These are phyloP conservation scores for Thamnidium elegans DNA, from an alignment of 192 early-diverging fungal genomes.

Conservation along the genomic window DNA sequence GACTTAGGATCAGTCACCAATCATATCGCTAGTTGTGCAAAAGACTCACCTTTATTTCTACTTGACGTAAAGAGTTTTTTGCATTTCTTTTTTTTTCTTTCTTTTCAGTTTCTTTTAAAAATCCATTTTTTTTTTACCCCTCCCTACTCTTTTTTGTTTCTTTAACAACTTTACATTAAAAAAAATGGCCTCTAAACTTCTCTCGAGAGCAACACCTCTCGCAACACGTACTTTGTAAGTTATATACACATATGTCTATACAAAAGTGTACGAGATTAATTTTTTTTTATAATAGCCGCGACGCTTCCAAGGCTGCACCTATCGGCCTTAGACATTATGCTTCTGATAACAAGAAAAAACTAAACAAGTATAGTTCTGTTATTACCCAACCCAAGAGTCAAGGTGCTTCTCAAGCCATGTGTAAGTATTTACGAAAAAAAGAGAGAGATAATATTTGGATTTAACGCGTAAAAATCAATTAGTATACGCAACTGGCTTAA, in stretches of 20 bases:
- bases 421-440: constrained; percentile 47
- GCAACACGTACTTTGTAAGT: constrained; percentile 20
- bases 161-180: background rate
- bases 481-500: constrained; percentile 95
- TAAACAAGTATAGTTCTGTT: constrained; percentile 83
- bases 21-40: no score
- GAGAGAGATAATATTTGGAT: background rate
- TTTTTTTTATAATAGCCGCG: constrained; percentile 4
- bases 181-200: constrained; percentile 26
- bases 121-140: no score
- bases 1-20: no score
- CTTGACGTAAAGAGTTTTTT: no score
- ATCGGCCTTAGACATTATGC: constrained; percentile 25
- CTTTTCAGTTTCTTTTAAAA: background rate
- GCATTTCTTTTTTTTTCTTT: background rate
- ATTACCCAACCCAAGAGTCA: constrained; percentile 95
- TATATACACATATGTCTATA: background rate
- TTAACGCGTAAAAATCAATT: background rate
- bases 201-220: constrained; percentile 16
- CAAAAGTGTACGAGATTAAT: background rate
- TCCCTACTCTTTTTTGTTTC: constrained; percentile 2
- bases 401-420: constrained; percentile 97
- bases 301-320: background rate
- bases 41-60: no score
- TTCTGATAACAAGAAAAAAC: constrained; percentile 31